phyloP scores from a whole-genome alignment of 164 flowering plant species.

The Berberis vulgaris region DNA sequence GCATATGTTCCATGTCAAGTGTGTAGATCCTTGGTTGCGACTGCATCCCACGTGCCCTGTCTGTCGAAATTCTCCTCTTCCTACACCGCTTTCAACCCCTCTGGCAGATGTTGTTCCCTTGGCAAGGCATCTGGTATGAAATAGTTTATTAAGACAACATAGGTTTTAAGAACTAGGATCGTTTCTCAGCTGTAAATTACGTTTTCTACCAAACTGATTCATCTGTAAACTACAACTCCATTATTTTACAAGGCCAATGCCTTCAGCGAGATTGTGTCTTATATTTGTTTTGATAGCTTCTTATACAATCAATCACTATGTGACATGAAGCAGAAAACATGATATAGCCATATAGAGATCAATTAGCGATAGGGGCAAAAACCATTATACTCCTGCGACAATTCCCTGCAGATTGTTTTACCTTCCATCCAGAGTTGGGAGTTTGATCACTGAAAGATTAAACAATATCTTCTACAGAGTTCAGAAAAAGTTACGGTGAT shows the following conservation, averaged over 20 bases:
- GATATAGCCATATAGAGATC: no score
- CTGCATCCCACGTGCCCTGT: slow-evolving; percentile 75
- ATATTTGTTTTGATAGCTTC: neutral
- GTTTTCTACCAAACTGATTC: neutral
- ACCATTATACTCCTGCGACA: no score
- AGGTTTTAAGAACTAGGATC: neutral
- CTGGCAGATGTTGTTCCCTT: slow-evolving; percentile 68
- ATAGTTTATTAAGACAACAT: neutral
- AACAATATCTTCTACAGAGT: no score
- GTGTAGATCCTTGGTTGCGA: slow-evolving; percentile 74
- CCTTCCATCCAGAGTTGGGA: no score
- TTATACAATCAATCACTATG: no score
- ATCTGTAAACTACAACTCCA: neutral
- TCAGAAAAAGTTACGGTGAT: no score
- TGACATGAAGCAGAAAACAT: no score
- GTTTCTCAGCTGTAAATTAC: neutral
- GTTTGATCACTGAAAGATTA: no score
- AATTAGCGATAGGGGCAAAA: no score
- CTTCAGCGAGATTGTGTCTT: neutral
- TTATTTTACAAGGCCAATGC: neutral
- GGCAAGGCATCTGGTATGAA: slow-evolving; percentile 15
- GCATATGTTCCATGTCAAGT: slow-evolving; percentile 62
- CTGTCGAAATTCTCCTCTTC: slow-evolving; percentile 64
- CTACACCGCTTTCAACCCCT: slow-evolving; percentile 61
- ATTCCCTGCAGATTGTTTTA: no score